Evolutionary conservation across 2,329 filamentous ascomycete species (phyloP).

Genomic region (Venturia oleaginea): DNA sequence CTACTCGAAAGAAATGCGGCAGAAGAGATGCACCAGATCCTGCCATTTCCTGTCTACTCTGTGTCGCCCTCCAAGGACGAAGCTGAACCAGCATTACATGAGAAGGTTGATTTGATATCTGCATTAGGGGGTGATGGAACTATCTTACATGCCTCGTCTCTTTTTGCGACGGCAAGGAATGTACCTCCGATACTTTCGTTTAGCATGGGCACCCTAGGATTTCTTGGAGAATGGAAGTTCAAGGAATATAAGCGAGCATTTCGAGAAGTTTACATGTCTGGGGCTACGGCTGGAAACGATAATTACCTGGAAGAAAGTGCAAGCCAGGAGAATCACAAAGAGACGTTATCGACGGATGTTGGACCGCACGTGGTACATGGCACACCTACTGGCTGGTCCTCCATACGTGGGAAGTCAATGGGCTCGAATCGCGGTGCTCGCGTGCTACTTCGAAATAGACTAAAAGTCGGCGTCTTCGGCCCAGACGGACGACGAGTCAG

Average conservation of each 20-base stretch:
- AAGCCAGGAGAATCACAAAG: background rate
- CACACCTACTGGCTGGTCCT: slow-evolving; percentile 53
- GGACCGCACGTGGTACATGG: slow-evolving; percentile 1
- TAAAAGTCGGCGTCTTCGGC: slow-evolving; percentile 79
- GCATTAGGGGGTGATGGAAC: slow-evolving; percentile 93
- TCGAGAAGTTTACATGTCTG: slow-evolving; percentile 83
- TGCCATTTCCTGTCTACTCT: slow-evolving; percentile 65
- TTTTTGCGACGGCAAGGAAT: slow-evolving; percentile 71
- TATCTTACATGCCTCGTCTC: slow-evolving; percentile 72
- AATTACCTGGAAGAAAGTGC: slow-evolving; percentile 12
- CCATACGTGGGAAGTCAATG: slow-evolving; percentile 71
- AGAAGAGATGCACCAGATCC: slow-evolving; percentile 55
- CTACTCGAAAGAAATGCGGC: slow-evolving; percentile 76
- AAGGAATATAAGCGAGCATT: slow-evolving; percentile 86
- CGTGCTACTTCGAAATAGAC: slow-evolving; percentile 74
- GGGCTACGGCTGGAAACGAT: slow-evolving; percentile 33
- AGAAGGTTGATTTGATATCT: slow-evolving; percentile 79
- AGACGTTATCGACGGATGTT: background rate
- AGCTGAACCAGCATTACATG: slow-evolving; percentile 42
- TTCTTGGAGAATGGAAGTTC: slow-evolving; percentile 95
- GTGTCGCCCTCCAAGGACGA: background rate
- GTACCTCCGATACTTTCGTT: slow-evolving; percentile 92
- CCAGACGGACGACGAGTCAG: slow-evolving; percentile 42
- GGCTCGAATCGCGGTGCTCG: slow-evolving; percentile 65
- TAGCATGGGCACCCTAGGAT: slow-evolving; percentile 93